These are phyloP conservation scores for Monosporascus sp. DNA, from an alignment of 2,329 filamentous ascomycete genomes.

Conservation along the genomic window DNA sequence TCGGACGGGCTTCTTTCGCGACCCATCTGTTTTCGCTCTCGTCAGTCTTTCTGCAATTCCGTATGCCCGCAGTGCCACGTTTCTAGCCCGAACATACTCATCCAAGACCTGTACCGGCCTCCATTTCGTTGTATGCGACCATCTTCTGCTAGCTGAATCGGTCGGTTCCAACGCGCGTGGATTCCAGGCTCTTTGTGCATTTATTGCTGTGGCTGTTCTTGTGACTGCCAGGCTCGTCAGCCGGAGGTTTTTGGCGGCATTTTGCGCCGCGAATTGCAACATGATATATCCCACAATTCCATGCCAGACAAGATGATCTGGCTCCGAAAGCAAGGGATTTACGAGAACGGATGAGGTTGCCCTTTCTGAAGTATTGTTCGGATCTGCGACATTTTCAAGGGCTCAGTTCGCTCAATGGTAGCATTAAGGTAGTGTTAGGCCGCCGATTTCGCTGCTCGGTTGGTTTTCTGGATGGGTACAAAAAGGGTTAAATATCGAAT, in stretches of 20 bases:
- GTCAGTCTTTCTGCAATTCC: conserved; percentile 4
- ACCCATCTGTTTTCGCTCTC: conserved; percentile 65
- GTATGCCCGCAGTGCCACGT: no score
- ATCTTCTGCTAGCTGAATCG: conserved; percentile 9
- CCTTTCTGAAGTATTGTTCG: no score
- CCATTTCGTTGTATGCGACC: conserved; percentile 42
- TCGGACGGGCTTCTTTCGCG: conserved; percentile 84
- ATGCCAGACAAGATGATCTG: conserved; percentile 18
- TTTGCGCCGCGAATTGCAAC: conserved; percentile 40
- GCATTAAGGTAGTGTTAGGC: not conserved
- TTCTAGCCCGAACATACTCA: conserved; percentile 42
- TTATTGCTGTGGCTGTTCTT: conserved; percentile 5
- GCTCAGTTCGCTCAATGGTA: not conserved
- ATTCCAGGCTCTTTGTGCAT: conserved; percentile 15
- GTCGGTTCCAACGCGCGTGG: not conserved
- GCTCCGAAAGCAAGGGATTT: no score
- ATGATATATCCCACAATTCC: conserved; percentile 30
- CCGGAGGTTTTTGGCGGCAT: conserved; percentile 32
- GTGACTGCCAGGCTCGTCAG: conserved; percentile 15
- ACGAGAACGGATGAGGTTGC: no score
- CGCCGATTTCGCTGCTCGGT: not conserved
- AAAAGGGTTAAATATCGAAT: not conserved
- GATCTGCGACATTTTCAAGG: no score
- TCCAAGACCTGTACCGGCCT: conserved; percentile 59
- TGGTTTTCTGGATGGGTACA: not conserved